These are phyloP conservation scores for Durusdinium trenchii DNA, from an alignment of 73 alveolate species.

Conservation along the genomic window DNA sequence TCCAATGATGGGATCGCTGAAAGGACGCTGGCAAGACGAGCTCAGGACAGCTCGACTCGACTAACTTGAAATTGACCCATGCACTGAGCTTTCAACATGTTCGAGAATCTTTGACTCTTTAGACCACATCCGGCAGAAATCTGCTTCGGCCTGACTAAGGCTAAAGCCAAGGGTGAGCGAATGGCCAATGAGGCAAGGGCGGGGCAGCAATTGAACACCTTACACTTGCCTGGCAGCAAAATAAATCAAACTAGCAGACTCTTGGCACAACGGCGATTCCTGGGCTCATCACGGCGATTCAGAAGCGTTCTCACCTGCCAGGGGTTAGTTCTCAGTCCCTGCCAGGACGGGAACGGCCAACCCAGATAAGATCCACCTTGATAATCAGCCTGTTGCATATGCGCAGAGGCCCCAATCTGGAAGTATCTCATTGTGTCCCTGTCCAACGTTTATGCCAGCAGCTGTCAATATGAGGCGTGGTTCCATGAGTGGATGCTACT, in stretches of 20 bases:
- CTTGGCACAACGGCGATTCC: background rate
- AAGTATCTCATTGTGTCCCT: conserved; percentile 75
- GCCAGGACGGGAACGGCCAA: background rate
- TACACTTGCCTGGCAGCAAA: background rate
- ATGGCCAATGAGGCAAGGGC: conserved; percentile 53
- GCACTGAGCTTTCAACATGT: no score
- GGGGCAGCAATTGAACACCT: background rate
- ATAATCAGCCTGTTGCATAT: background rate
- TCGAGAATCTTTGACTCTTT: no score
- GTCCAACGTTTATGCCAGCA: conserved; percentile 92
- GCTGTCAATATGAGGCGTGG: conserved; percentile 93
- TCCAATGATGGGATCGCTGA: no score
- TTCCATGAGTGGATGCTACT: background rate
- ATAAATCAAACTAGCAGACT: background rate
- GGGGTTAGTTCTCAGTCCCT: background rate
- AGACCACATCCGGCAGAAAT: no score
- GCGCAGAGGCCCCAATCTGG: conserved; percentile 82
- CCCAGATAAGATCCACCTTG: background rate
- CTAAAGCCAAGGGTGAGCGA: conserved; percentile 53
- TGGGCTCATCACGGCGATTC: background rate
- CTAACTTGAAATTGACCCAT: no score
- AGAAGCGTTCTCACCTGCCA: background rate
- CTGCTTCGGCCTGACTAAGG: background rate
- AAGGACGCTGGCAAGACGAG: no score
- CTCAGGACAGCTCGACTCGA: no score